Percentiles rank a stretch among this genome's conserved stretches.
Conservation (phyloP, 208 protist genomes). For the Crithidia expoeki region DNA sequence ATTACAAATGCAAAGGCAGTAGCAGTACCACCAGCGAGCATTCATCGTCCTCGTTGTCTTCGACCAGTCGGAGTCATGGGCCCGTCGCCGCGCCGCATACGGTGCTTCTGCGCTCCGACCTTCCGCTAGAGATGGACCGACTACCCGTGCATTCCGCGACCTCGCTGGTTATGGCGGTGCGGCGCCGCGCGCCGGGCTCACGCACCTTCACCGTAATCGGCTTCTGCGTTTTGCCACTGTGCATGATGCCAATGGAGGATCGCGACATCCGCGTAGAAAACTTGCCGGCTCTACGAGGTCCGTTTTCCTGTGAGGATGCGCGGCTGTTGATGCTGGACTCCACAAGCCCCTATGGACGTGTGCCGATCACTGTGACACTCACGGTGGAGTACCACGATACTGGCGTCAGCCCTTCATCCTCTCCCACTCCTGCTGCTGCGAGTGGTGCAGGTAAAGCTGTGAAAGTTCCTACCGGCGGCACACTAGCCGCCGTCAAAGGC, state of each 20-base stretch:
- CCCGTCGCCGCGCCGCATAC: constrained; percentile 1
- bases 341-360: constrained; percentile 74
- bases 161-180: constrained; percentile 85
- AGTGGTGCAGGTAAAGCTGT: background rate
- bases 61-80: background rate
- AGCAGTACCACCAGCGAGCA: background rate
- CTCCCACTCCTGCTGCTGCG: constrained; percentile 5
- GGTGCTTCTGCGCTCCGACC: constrained; percentile 53
- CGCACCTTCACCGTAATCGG: constrained; percentile 64
- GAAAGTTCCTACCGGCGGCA: background rate
- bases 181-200: constrained; percentile 46
- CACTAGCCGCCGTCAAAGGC: background rate
- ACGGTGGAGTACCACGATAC: constrained; percentile 82
- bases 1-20: background rate
- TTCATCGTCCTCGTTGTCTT: constrained; percentile 29
- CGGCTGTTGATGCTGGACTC: constrained; percentile 85
- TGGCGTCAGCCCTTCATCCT: constrained; percentile 9
- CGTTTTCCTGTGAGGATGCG: constrained; percentile 87
- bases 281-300: constrained; percentile 77
- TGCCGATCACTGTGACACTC: constrained; percentile 77
- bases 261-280: constrained; percentile 83
- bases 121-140: constrained; percentile 67
- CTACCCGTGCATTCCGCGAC: constrained; percentile 85
- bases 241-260: constrained; percentile 88
- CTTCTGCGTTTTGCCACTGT: constrained; percentile 89